These are phyloP conservation scores for Mycena citricolor DNA, from an alignment of 1,284 basidiomycete species.

Conservation along the genomic window DNA sequence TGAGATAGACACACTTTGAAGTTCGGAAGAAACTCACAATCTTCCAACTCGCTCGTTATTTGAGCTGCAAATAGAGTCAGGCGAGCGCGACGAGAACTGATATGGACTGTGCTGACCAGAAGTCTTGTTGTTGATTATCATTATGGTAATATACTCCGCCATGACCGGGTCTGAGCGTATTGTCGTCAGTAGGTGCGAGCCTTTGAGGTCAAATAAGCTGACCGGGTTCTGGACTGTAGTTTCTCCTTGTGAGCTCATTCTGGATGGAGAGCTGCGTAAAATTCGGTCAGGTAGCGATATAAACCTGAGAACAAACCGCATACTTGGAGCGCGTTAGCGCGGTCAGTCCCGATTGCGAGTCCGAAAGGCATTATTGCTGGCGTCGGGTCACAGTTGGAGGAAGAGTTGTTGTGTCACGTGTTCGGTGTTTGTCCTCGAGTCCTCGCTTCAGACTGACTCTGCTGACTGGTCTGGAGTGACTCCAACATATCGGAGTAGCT, in stretches of 20 bases:
- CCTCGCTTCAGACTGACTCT: too few relatives aligned
- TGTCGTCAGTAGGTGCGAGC: conserved; percentile 10
- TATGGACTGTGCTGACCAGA: conserved; percentile 48
- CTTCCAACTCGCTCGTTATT: conserved; percentile 79
- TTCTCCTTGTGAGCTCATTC: conserved; percentile 74
- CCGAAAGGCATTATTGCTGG: conserved; percentile 63
- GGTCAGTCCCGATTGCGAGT: conserved; percentile 76
- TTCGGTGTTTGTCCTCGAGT: too few relatives aligned
- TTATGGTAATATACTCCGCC: conserved; percentile 90
- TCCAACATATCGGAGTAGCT: too few relatives aligned
- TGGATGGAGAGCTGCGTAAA: conserved; percentile 69
- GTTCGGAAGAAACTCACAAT: conserved; percentile 52
- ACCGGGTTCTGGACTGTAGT: conserved; percentile 79
- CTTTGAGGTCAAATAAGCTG: conserved; percentile 30
- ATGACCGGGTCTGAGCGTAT: conserved; percentile 72
- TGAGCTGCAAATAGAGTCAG: conserved; percentile 54
- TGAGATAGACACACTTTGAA: conserved; percentile 23
- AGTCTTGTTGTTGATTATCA: conserved; percentile 90
- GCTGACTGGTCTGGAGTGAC: too few relatives aligned
- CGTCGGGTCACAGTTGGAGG: too few relatives aligned
- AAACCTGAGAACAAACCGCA: conserved; percentile 20
- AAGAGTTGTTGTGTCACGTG: too few relatives aligned
- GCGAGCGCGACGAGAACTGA: conserved; percentile 23
- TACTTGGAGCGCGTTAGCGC: conserved; percentile 71
- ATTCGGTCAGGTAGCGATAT: conserved; percentile 16